These are phyloP conservation scores for Metschnikowia arizonensis DNA, from an alignment of 805 yeast species.

Conservation along the genomic window DNA sequence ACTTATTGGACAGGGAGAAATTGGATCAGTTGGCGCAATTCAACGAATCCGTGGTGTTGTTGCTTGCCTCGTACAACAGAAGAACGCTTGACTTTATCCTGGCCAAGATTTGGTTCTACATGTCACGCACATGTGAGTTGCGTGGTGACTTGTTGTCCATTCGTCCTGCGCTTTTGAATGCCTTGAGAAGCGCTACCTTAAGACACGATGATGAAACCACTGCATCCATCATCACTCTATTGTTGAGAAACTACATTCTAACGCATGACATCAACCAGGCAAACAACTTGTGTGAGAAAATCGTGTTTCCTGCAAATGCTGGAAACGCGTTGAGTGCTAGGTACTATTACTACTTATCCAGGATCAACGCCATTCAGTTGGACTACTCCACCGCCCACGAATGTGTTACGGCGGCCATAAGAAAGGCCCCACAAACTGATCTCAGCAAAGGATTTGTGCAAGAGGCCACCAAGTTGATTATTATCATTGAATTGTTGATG, in stretches of 20 bases:
- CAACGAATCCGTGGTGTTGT: slow-evolving; percentile 47
- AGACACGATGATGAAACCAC: slow-evolving; percentile 91
- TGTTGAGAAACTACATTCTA: slow-evolving; percentile 74
- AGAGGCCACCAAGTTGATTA: slow-evolving; percentile 81
- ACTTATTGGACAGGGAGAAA: slow-evolving; percentile 60
- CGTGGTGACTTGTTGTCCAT: slow-evolving; percentile 48
- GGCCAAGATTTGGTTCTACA: slow-evolving; percentile 91
- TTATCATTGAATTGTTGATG: slow-evolving; percentile 85
- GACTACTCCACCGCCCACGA: slow-evolving; percentile 90
- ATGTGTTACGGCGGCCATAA: slow-evolving; percentile 86
- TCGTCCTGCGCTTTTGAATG: slow-evolving; percentile 66
- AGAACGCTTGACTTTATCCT: slow-evolving; percentile 81
- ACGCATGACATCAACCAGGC: slow-evolving; percentile 85
- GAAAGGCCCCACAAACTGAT: slow-evolving; percentile 91
- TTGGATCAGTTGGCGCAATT: slow-evolving; percentile 48
- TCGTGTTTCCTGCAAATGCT: slow-evolving; percentile 81
- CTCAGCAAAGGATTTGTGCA: slow-evolving; percentile 85
- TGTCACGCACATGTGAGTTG: slow-evolving; percentile 69
- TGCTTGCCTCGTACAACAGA: slow-evolving; percentile 64
- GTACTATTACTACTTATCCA: slow-evolving; percentile 86
- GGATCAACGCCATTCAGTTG: slow-evolving; percentile 84
- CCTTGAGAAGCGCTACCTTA: slow-evolving; percentile 81
- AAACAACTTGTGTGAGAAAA: slow-evolving; percentile 80
- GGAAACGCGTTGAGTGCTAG: slow-evolving; percentile 88
- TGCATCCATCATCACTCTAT: slow-evolving; percentile 79